Evolutionary conservation across 176 grass and related monocot species (phyloP), one percentile per base, ranked within the genome.

Genomic region (Triticum timopheevii): DNA sequence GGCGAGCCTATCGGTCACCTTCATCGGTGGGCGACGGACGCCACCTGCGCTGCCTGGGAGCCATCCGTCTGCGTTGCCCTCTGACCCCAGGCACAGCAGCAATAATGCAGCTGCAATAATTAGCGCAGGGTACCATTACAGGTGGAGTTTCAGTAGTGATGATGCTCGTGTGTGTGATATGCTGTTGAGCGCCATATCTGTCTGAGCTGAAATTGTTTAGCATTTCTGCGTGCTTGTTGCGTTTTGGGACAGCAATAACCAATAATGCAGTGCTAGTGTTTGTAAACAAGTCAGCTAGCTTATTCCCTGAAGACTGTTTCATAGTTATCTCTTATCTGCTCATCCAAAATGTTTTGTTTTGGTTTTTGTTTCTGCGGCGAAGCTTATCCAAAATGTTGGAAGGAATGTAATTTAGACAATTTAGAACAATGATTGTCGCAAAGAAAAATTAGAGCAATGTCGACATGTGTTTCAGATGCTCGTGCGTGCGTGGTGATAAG

Each of bases 41-140:
- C 73, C 68, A 61, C 28, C 47, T 69, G 35, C 76, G 8, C 59
- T 30, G 39, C 68, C 67, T 80, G 56, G 61, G 20, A 75, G 13
- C 24, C 65, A 22, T 69, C 62, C 65, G 27, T 69, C 50, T 86
- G 11, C 49, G 44, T 87, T 85, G 65, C 72, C 64, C 42, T 76
- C 15, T 44, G 39, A 71, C 31, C 79, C 17, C 73, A 72, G 22
- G 44, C 44, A 24, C 64, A 79, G 44, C 58, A 65, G 39, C 75
- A 90, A 84, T 90, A 90, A 84, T 91, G 69, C 79, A 73, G 3
- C 1, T 5, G 0, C 27, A 65, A 84, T 65, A 4, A 19, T 71
- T 50, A 36, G 8, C 31, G 10, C 12, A 10, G n/a, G 15, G 9
- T 19, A 49, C 45, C 0, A 49, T 62, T 23, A 34, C 20, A 25